These are phyloP conservation scores for Pistacia vera DNA, from an alignment of 345 rosid species.

Conservation along the genomic window DNA sequence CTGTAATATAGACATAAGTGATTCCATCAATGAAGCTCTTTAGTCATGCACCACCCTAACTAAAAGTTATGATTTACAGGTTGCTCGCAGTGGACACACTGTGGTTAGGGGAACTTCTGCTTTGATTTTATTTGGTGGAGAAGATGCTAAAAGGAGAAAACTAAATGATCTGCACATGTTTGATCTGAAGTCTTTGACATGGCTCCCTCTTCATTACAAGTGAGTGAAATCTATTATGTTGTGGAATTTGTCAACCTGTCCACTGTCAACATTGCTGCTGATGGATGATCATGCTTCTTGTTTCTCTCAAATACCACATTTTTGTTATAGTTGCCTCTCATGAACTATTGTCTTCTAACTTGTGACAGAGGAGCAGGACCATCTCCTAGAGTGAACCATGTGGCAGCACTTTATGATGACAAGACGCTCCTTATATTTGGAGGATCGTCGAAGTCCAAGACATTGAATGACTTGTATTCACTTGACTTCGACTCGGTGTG, in stretches of 20 bases:
- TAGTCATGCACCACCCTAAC: neutral
- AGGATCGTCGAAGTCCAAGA: conserved; percentile 80
- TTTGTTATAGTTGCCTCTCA: neutral
- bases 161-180: conserved; percentile 94
- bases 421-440: conserved; percentile 82
- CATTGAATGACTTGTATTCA: conserved; percentile 88
- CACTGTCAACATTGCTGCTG: neutral
- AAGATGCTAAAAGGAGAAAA: conserved; percentile 88
- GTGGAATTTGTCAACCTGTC: neutral
- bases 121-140: conserved; percentile 90
- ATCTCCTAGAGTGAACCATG: conserved; percentile 85
- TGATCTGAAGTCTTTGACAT: conserved; percentile 89
- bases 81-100: conserved; percentile 89
- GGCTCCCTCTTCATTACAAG: conserved; percentile 99
- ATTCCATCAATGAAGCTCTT: neutral
- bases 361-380: conserved; percentile 81
- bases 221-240: conserved; percentile 35
- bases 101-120: conserved; percentile 83
- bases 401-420: conserved; percentile 83
- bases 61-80: conserved; percentile 44
- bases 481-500: conserved; percentile 94
- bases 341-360: neutral
- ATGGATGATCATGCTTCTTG: conserved; percentile 4
- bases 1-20: neutral
- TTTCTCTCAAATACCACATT: neutral